phyloP scores from a whole-genome alignment of 1,284 basidiomycete genomes.

The Phylloboletellus chloephorus region DNA sequence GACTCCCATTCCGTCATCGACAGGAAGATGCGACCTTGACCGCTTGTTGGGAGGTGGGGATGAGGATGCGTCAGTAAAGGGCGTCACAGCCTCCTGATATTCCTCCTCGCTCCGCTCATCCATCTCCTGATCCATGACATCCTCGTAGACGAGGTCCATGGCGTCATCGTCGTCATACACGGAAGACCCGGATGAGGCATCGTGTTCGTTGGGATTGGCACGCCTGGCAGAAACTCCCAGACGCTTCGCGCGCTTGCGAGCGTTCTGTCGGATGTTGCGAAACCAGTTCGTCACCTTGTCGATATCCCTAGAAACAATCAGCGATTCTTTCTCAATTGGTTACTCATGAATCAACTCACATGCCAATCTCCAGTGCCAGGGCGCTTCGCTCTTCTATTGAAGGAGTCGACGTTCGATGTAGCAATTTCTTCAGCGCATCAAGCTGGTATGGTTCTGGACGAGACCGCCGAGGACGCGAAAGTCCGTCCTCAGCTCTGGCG shows the following conservation, averaged over 20 bases:
- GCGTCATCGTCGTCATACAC: slow-evolving; percentile 38
- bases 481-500: slow-evolving; percentile 25
- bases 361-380: slow-evolving; percentile 66
- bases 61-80: slow-evolving; percentile 55
- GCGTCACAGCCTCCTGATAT: slow-evolving; percentile 65
- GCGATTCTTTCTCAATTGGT: slow-evolving; percentile 1
- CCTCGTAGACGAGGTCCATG: slow-evolving; percentile 38
- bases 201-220: slow-evolving; percentile 41
- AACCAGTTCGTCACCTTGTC: slow-evolving; percentile 85
- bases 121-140: slow-evolving; percentile 36
- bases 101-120: slow-evolving; percentile 61
- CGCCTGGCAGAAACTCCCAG: slow-evolving; percentile 39
- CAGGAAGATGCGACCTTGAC: slow-evolving; percentile 22
- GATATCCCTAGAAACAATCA: slow-evolving; percentile 52
- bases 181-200: slow-evolving; percentile 47
- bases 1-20: slow-evolving; percentile 21
- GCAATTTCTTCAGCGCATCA: slow-evolving; percentile 63
- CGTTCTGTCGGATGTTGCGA: slow-evolving; percentile 70
- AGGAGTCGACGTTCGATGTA: slow-evolving; percentile 63
- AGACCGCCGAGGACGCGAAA: slow-evolving; percentile 54
- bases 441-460: slow-evolving; percentile 73
- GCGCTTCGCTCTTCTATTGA: slow-evolving; percentile 71
- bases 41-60: slow-evolving; percentile 37
- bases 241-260: slow-evolving; percentile 56
- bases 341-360: slow-evolving; percentile 39